Evolutionary conservation across 371 early-diverging fungal species (phyloP).

Genomic region (Lichtheimia corymbifera): DNA sequence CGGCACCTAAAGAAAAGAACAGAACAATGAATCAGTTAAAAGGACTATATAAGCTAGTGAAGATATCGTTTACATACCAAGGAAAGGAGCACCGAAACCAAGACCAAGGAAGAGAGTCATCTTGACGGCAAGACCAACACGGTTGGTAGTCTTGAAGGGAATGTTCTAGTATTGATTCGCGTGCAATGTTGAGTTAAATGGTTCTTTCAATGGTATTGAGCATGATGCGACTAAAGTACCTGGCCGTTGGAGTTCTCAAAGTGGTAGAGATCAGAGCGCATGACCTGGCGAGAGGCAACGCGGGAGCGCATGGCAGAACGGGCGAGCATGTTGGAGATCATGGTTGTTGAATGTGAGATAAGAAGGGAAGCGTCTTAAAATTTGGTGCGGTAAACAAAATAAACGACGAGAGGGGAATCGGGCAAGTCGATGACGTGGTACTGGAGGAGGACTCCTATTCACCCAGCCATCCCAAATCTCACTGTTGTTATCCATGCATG

Average conservation of each 20-base stretch:
- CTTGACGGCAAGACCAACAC: constrained; percentile 55
- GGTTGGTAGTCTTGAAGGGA: constrained; percentile 67
- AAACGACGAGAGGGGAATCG: not conserved
- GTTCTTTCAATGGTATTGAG: too few relatives aligned
- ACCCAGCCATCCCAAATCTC: too few relatives aligned
- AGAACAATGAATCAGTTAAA: not conserved
- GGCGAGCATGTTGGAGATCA: constrained; percentile 48
- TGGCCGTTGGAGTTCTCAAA: constrained; percentile 49
- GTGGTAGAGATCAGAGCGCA: constrained; percentile 54
- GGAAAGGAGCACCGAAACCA: constrained; percentile 61
- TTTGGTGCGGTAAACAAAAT: not conserved
- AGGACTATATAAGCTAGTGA: not conserved
- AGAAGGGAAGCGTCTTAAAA: not conserved
- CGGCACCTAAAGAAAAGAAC: constrained; percentile 26
- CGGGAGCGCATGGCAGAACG: constrained; percentile 48
- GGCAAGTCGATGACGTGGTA: not conserved
- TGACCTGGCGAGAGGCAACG: constrained; percentile 39
- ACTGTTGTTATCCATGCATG: too few relatives aligned
- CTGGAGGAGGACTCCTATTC: too few relatives aligned
- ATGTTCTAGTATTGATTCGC: constrained; percentile 41
- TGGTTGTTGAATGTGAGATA: constrained; percentile 12
- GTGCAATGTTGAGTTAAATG: too few relatives aligned
- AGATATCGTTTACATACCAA: constrained; percentile 35
- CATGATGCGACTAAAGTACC: constrained; percentile 17
- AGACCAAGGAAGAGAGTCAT: constrained; percentile 53